Evolutionary conservation across 164 flowering plant species (phyloP).

Genomic region (Akebia trifoliata): DNA sequence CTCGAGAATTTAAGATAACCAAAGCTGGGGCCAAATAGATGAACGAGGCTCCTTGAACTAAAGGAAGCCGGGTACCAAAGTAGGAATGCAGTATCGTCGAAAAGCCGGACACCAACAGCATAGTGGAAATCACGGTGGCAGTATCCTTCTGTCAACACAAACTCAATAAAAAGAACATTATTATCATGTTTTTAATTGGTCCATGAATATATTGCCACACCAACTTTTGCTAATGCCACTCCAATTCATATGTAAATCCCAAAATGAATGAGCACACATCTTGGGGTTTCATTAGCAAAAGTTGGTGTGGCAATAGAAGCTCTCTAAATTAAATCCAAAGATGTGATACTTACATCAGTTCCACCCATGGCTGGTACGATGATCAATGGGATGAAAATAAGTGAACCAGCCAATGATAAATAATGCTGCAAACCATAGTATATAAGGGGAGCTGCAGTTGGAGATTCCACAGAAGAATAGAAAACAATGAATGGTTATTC

Average conservation of each 20-base stretch:
- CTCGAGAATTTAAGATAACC: slow-evolving; percentile 71
- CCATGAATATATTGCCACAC: too few species aligned
- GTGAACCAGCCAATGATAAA: slow-evolving; percentile 81
- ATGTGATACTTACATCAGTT: slow-evolving; percentile 69
- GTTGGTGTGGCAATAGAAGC: too few species aligned
- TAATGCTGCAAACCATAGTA: slow-evolving; percentile 82
- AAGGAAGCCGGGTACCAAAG: slow-evolving; percentile 87
- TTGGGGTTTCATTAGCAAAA: too few species aligned
- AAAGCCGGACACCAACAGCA: slow-evolving; percentile 75
- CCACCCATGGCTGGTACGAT: slow-evolving; percentile 96
- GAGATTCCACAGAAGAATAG: slow-evolving; percentile 14
- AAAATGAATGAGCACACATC: too few species aligned
- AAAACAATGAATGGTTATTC: slow-evolving; percentile 3
- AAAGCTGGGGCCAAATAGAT: slow-evolving; percentile 86
- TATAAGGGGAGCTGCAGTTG: slow-evolving; percentile 55
- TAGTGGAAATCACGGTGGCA: slow-evolving; percentile 85
- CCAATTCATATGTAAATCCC: too few species aligned
- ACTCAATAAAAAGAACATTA: slow-evolving; percentile 5
- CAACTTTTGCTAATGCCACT: too few species aligned
- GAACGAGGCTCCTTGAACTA: slow-evolving; percentile 96
- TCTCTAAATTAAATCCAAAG: background rate
- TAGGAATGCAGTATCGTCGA: slow-evolving; percentile 72
- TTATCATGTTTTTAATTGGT: background rate
- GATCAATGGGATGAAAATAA: slow-evolving; percentile 72
- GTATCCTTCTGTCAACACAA: slow-evolving; percentile 70